Percentiles rank a stretch among this genome's conserved stretches.
Evolutionary conservation across 805 yeast genomes (phyloP).

Genomic region (Candida maesae): DNA sequence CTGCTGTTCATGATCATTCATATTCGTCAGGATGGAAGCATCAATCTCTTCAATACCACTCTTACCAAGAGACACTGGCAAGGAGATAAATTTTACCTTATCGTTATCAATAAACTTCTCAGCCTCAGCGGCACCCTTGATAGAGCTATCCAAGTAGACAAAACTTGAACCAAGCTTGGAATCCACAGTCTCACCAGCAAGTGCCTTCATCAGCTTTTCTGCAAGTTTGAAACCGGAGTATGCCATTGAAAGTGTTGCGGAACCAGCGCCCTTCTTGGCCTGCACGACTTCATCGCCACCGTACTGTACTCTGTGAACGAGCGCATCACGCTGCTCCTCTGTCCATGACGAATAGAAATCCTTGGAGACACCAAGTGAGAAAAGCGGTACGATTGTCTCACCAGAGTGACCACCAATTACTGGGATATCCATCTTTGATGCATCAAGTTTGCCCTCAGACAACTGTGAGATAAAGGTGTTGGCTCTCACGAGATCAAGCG

Average conservation of each 20-base stretch:
- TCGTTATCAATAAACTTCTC: conserved; percentile 13
- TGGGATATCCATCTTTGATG: conserved; percentile 42
- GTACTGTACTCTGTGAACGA: conserved; percentile 74
- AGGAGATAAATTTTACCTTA: conserved; percentile 19
- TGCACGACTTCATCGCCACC: conserved; percentile 89
- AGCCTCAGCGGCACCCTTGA: conserved; percentile 22
- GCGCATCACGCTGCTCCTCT: conserved; percentile 46
- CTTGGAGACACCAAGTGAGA: conserved; percentile 48
- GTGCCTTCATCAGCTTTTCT: conserved; percentile 56
- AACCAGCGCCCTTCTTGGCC: conserved; percentile 81
- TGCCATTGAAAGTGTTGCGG: conserved; percentile 85
- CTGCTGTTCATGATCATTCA: conserved; percentile 22
- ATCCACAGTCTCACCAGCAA: conserved; percentile 42
- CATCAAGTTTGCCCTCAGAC: conserved; percentile 11
- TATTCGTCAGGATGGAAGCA: conserved; percentile 19
- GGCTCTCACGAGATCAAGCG: conserved; percentile 74
- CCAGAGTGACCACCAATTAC: conserved; percentile 90
- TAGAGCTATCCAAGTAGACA: conserved; percentile 47
- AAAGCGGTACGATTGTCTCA: conserved; percentile 73
- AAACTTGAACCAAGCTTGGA: conserved; percentile 32
- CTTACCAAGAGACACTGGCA: conserved; percentile 24
- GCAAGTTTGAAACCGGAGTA: conserved; percentile 79
- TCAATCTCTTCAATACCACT: conserved; percentile 24
- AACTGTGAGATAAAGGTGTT: conserved; percentile 44
- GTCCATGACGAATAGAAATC: conserved; percentile 42